Conservation (phyloP, 129 eudicot genomes). For the Solidago caesia region DNA sequence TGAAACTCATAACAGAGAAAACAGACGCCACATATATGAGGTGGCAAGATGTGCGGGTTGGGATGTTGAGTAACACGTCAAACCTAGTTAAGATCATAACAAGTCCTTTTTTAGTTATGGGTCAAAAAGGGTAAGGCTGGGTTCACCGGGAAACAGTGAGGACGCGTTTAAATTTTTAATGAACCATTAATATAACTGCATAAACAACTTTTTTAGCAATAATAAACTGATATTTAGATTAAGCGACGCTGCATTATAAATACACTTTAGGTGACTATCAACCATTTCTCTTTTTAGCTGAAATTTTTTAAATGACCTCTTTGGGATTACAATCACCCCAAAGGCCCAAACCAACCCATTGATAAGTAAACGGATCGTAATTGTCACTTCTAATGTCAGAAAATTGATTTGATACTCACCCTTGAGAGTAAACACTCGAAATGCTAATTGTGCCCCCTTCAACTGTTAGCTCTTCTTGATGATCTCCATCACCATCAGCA, state of each 20-base stretch:
- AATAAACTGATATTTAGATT: not conserved
- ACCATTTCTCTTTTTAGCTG: not conserved
- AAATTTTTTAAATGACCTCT: not conserved
- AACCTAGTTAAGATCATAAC: not conserved
- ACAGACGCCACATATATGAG: not conserved
- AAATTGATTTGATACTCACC: constrained; percentile 46
- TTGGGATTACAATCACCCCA: not conserved
- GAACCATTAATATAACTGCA: not conserved
- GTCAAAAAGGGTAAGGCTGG: not conserved
- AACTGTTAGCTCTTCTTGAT: constrained; percentile 60
- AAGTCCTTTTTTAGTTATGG: not conserved
- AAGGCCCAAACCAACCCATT: constrained; percentile 2
- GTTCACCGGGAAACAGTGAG: not conserved
- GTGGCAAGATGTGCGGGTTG: not conserved
- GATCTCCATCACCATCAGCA: constrained; percentile 41
- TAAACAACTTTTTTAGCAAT: not conserved
- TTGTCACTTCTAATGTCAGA: not conserved
- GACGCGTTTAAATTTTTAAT: not conserved
- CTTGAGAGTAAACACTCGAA: constrained; percentile 83
- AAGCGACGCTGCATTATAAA: not conserved
- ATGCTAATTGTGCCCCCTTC: constrained; percentile 96
- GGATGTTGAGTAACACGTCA: not conserved
- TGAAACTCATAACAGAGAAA: not conserved
- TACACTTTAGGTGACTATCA: not conserved
- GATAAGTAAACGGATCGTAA: not conserved